Percentiles rank a stretch among this genome's conserved stretches.
Evolutionary conservation across 2,329 filamentous ascomycete genomes (phyloP).

Genomic region (Neodidymelliopsis sp.): DNA sequence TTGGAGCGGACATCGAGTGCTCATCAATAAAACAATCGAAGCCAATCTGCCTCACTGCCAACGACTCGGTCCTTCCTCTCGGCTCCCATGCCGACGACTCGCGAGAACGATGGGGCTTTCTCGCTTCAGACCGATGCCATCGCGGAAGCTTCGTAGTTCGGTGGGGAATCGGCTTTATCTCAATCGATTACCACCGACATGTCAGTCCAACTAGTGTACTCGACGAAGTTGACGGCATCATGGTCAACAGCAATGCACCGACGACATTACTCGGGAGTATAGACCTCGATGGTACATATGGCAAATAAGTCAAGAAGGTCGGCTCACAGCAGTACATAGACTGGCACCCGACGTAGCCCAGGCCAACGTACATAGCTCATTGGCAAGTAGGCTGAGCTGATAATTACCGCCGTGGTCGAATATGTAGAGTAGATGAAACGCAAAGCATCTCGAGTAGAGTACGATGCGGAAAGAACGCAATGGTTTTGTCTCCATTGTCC

Average conservation of each 20-base stretch:
- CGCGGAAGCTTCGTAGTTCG: conserved; percentile 1
- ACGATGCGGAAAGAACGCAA: neutral
- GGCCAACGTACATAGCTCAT: no score
- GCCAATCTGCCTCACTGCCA: neutral
- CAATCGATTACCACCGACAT: neutral
- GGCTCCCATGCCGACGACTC: conserved; percentile 1
- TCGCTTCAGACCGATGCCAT: conserved; percentile 9
- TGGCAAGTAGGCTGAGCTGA: neutral
- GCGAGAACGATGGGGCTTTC: conserved; percentile 6
- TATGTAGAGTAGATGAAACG: neutral
- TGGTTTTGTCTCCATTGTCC: neutral
- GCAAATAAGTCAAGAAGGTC: no score
- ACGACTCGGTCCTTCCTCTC: neutral
- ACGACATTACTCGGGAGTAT: no score
- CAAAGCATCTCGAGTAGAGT: neutral
- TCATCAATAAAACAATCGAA: conserved; percentile 1
- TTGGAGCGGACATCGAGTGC: conserved; percentile 1
- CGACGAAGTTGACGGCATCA: no score
- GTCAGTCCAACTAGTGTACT: no score
- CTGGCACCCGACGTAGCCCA: no score
- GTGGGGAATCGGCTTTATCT: conserved; percentile 8
- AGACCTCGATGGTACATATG: no score
- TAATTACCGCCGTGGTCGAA: neutral
- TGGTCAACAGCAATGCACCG: no score
- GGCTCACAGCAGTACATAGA: no score